Evolutionary conservation across 2,329 filamentous ascomycete genomes (phyloP).

Genomic region (Blastomyces silverae): DNA sequence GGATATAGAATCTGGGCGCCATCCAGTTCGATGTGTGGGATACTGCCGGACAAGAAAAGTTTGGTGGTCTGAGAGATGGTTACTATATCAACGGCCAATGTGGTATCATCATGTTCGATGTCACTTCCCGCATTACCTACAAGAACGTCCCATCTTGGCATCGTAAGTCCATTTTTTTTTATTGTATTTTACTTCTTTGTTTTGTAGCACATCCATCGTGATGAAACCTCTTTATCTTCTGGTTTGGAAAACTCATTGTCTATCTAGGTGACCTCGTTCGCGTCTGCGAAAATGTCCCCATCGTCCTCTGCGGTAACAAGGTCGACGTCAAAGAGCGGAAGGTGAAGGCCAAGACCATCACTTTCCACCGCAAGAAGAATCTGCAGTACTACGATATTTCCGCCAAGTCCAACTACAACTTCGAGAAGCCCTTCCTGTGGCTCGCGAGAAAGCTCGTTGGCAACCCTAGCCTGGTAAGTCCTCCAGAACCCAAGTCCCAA

Average conservation of each 20-base stretch:
- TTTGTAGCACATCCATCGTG: neutral
- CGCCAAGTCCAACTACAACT: slow-evolving; percentile 95
- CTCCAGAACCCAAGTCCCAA: slow-evolving; percentile 22
- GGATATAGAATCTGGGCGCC: slow-evolving; percentile 69
- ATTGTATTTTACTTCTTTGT: slow-evolving; percentile 12
- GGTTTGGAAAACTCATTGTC: slow-evolving; percentile 17
- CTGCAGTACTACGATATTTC: slow-evolving; percentile 99
- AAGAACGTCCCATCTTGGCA: slow-evolving; percentile 99
- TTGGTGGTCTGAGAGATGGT: slow-evolving; percentile 98
- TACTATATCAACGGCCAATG: slow-evolving; percentile 99
- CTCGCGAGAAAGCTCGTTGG: slow-evolving; percentile 96
- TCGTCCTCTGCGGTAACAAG: slow-evolving; percentile 96
- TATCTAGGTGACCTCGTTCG: slow-evolving; percentile 82
- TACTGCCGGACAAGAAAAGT: slow-evolving; percentile 95
- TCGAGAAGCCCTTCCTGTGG: slow-evolving; percentile 98
- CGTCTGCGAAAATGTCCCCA: slow-evolving; percentile 98
- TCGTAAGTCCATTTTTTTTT: slow-evolving; percentile 52
- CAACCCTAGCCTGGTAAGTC: slow-evolving; percentile 71
- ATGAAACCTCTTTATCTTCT: neutral
- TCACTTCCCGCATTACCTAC: slow-evolving; percentile 88
- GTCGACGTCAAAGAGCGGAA: slow-evolving; percentile 99
- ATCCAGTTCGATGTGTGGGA: slow-evolving; percentile 99
- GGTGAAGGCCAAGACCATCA: slow-evolving; percentile 99
- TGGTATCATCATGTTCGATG: slow-evolving; percentile 97
- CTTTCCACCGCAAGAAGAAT: slow-evolving; percentile 99